Conservation (phyloP, 2,329 filamentous ascomycete genomes). For the Fusarium chuoi region DNA sequence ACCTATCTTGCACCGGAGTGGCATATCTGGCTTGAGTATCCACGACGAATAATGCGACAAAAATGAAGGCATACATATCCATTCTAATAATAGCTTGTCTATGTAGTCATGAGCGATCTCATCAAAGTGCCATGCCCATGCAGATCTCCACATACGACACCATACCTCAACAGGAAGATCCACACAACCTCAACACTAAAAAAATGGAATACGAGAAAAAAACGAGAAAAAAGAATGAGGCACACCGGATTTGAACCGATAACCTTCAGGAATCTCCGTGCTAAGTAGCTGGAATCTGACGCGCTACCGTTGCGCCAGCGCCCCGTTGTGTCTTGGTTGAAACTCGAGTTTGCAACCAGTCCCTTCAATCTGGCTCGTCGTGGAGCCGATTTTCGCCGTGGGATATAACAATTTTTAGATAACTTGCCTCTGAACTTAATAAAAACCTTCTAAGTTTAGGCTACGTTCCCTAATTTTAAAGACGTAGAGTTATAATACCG, state of each 20-base stretch:
- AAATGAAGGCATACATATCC: rapidly evolving
- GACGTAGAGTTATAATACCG: too few species aligned
- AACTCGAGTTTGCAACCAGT: not conserved
- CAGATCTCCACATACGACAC: not conserved
- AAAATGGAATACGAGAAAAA: not conserved
- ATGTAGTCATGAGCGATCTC: rapidly evolving
- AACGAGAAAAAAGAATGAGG: not conserved
- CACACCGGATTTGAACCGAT: constrained; percentile 4
- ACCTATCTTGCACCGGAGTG: constrained; percentile 15
- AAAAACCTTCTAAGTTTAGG: too few species aligned
- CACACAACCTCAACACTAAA: not conserved
- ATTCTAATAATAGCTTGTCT: not conserved
- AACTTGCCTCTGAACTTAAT: too few species aligned
- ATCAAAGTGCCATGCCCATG: not conserved
- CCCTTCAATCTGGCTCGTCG: not conserved
- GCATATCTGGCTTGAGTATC: constrained; percentile 17
- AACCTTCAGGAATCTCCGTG: constrained; percentile 2
- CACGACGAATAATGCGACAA: not conserved
- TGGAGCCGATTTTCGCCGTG: not conserved
- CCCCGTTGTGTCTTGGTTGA: not conserved
- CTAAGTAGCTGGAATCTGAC: not conserved
- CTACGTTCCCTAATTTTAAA: too few species aligned
- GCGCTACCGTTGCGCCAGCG: constrained; percentile 2
- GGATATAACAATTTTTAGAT: too few species aligned
- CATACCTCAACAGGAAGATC: constrained; percentile 1